A percentile compares a stretch with the other conserved stretches of the same genome.
Conservation (phyloP, 2,329 filamentous ascomycete genomes). For the Chalaropsis ovoidea region DNA sequence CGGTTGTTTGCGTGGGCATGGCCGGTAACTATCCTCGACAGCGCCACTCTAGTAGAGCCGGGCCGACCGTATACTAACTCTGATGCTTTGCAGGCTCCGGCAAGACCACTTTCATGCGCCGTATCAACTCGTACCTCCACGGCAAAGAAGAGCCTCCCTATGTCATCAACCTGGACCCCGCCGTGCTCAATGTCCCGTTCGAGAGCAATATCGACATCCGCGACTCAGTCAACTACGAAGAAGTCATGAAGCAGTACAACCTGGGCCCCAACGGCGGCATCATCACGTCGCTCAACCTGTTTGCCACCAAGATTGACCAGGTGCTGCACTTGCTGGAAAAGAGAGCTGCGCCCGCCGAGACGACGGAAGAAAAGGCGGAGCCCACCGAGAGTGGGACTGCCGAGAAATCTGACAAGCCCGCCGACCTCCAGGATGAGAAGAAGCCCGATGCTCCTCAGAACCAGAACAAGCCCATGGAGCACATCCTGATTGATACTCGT, state of each 20-base stretch:
- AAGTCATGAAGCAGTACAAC: slow-evolving; percentile 99
- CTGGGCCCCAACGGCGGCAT: slow-evolving; percentile 95
- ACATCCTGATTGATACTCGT: slow-evolving; percentile 86
- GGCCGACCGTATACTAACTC: slow-evolving; percentile 13
- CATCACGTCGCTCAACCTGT: slow-evolving; percentile 87
- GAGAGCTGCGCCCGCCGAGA: slow-evolving; percentile 63
- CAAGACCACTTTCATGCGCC: slow-evolving; percentile 99
- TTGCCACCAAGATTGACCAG: slow-evolving; percentile 96
- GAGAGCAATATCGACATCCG: slow-evolving; percentile 98
- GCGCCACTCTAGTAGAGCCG: neutral
- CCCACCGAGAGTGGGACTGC: slow-evolving; percentile 87
- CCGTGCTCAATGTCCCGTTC: slow-evolving; percentile 85
- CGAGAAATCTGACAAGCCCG: slow-evolving; percentile 86
- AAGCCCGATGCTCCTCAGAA: slow-evolving; percentile 51
- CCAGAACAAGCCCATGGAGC: slow-evolving; percentile 55
- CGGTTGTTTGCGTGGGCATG: slow-evolving; percentile 94
- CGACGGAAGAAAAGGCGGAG: slow-evolving; percentile 87
- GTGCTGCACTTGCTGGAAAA: slow-evolving; percentile 84
- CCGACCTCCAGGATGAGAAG: slow-evolving; percentile 78
- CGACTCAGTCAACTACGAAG: slow-evolving; percentile 97
- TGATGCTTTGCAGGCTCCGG: slow-evolving; percentile 56
- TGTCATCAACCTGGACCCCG: slow-evolving; percentile 93
- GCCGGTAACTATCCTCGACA: slow-evolving; percentile 49
- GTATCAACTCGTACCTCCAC: slow-evolving; percentile 89
- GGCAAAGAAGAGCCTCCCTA: slow-evolving; percentile 72